Conservation (phyloP, 345 rosid genomes). For the Psidium friedrichsthalianum region DNA sequence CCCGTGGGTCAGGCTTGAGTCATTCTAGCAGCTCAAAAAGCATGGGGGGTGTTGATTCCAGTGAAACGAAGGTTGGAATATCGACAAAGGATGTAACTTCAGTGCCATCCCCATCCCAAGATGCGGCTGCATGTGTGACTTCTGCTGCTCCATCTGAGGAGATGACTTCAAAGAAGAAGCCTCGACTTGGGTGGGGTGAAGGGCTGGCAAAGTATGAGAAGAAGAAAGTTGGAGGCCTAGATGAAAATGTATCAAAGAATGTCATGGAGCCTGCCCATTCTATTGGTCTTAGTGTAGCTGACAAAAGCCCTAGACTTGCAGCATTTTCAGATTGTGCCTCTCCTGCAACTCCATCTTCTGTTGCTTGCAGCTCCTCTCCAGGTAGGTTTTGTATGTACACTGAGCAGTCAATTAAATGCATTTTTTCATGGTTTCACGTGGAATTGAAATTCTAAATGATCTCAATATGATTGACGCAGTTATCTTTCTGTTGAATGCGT, state of each 20-base stretch:
- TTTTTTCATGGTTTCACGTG: neutral
- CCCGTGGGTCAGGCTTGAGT: constrained; percentile 76
- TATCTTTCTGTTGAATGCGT: neutral
- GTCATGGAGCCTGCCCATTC: constrained; percentile 35
- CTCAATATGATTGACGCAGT: neutral
- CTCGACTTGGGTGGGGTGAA: constrained; percentile 95
- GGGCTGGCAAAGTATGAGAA: constrained; percentile 95
- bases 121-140: constrained; percentile 45
- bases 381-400: constrained; percentile 25
- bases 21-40: constrained; percentile 86
- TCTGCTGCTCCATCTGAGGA: constrained; percentile 45
- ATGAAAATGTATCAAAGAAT: constrained; percentile 32
- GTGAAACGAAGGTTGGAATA: constrained; percentile 44
- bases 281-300: constrained; percentile 31
- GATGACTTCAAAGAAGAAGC: constrained; percentile 63
- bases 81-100: constrained; percentile 30
- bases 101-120: constrained; percentile 51
- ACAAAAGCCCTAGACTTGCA: constrained; percentile 51
- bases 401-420: neutral
- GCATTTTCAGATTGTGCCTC: constrained; percentile 60
- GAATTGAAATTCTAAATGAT: neutral
- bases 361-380: constrained; percentile 83
- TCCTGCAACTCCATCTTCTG: constrained; percentile 90
- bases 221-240: constrained; percentile 72
- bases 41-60: constrained; percentile 51